phyloP scores from a whole-genome alignment of 805 yeast species.

The Isabelozyma heimii region DNA sequence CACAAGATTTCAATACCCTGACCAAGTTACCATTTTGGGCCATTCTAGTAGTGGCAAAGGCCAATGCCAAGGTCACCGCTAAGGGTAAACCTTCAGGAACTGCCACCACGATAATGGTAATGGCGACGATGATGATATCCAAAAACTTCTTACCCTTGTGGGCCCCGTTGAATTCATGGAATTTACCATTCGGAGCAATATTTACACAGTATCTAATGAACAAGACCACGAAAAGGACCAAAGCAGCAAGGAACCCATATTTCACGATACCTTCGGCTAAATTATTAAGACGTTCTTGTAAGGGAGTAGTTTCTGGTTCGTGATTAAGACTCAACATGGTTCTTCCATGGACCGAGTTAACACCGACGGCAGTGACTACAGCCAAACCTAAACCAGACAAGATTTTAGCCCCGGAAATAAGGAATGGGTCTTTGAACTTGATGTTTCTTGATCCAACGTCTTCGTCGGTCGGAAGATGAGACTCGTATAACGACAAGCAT shows the following conservation, averaged over 20 bases:
- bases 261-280: conserved; percentile 95
- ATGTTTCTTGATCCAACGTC: conserved; percentile 41
- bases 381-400: conserved; percentile 85
- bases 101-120: conserved; percentile 93
- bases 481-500: conserved; percentile 32
- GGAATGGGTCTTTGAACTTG: conserved; percentile 67
- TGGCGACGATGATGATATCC: conserved; percentile 84
- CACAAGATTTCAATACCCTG: conserved; percentile 91
- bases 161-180: conserved; percentile 50
- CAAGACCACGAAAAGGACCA: conserved; percentile 74
- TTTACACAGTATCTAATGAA: conserved; percentile 71
- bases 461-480: conserved; percentile 23
- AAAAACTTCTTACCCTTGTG: conserved; percentile 82
- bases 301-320: conserved; percentile 83
- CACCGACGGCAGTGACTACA: conserved; percentile 87
- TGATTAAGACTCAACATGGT: conserved; percentile 78
- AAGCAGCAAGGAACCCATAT: conserved; percentile 85
- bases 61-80: conserved; percentile 94
- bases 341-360: conserved; percentile 84
- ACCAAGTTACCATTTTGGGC: conserved; percentile 94
- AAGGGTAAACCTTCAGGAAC: conserved; percentile 99
- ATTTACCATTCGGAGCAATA: conserved; percentile 51
- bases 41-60: conserved; percentile 98
- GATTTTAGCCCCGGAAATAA: conserved; percentile 89
- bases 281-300: conserved; percentile 75